Evolutionary conservation across 2,329 filamentous ascomycete species (phyloP).

Genomic region (Xylaria sp.): DNA sequence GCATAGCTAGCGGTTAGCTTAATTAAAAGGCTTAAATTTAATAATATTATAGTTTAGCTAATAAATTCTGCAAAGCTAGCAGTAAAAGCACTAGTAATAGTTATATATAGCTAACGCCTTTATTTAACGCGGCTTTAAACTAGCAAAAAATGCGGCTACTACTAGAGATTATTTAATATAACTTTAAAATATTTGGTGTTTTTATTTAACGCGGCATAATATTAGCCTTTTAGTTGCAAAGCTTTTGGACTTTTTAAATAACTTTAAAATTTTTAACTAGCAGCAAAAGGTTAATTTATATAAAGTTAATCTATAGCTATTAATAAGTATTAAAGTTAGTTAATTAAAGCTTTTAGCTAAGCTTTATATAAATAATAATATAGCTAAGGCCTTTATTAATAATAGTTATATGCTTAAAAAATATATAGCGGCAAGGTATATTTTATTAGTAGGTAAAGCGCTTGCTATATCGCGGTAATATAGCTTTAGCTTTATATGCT

Average conservation of each 20-base stretch:
- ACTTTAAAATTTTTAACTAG: neutral
- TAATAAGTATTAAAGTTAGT: neutral
- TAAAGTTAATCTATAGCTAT: neutral
- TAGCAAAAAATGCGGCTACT: neutral
- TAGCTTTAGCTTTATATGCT: neutral
- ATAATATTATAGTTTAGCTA: neutral
- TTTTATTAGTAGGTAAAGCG: neutral
- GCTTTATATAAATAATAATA: neutral
- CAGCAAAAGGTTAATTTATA: neutral
- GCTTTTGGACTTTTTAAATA: neutral
- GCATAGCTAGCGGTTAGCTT: neutral
- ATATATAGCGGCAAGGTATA: neutral
- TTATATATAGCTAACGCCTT: neutral
- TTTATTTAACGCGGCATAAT: neutral
- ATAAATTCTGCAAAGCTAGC: too few relatives aligned
- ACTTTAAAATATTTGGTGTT: neutral
- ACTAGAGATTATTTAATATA: neutral
- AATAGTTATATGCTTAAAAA: neutral
- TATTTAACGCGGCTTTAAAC: neutral
- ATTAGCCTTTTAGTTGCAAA: neutral
- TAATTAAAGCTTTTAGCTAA: neutral
- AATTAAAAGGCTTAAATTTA: neutral
- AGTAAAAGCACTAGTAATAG: too few relatives aligned
- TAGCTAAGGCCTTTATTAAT: neutral
- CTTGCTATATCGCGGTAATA: neutral